Evolutionary conservation across 768 basidiomycete species (phyloP), one percentile per base, ranked within the genome.

Genomic region (Amyloporia xantha): DNA sequence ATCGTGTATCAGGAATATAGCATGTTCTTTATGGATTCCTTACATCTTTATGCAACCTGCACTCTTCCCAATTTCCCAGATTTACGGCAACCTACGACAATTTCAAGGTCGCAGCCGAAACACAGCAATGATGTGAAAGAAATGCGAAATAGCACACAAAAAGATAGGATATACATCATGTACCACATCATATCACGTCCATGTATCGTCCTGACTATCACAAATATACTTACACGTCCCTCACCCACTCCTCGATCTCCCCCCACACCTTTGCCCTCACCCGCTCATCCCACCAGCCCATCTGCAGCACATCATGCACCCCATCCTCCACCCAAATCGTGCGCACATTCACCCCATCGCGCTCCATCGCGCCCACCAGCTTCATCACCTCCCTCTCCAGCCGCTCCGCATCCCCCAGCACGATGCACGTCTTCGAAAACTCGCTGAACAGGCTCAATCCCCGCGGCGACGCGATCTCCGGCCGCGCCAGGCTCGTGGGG

Each of bases 341-440:
- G 19, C 52, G 50, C 54, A 63, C 62, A 23, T 48, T 48, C 41
- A 57, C 53, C 27, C 56, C 59, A 47, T 60, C 60, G 35, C 58
- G 52, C 55, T 63, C 62, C 62, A 61, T 63, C 54, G 58, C 62
- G 19, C 61, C 53, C 26, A 67, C 63, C 38, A 77, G 62, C 51
- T 67, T 69, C 44, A 62, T 61, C 19, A 77, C 72, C 59, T 79
- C 76, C 25, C 68, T 61, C 54, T 74, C 74, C 23, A 77, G 62
- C 49, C 76, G 64, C 64, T 79, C 77, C 33, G 74, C 75, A 51
- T 76, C 74, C 3, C 77, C 77, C 26, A 72, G 67, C 19, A 76
- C 68, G 43, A 78, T 63, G 38, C 75, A 61, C 20, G 71, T 62
- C 39, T 61, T 64, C 27, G 77, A 73, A 49, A 78, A 79, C 25